Conservation (phyloP, 2,329 filamentous ascomycete species). For the Colletotrichum sp. region DNA sequence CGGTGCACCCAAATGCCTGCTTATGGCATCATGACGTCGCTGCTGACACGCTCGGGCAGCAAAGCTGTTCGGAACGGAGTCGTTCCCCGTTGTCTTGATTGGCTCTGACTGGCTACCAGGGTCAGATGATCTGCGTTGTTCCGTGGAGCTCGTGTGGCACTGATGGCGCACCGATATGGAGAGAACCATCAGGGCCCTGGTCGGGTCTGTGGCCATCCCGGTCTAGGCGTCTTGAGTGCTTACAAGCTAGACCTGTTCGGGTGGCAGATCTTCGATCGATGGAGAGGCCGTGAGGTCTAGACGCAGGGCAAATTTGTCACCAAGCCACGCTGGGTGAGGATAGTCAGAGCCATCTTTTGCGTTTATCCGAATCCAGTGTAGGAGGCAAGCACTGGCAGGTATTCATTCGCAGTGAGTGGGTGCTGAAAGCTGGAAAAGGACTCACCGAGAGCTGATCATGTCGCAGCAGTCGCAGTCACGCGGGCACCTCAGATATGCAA, state of each 20-base stretch:
- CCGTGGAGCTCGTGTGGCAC: constrained; percentile 9
- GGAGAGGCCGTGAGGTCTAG: constrained; percentile 4
- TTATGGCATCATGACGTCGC: constrained; percentile 17
- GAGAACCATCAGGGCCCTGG: constrained; percentile 6
- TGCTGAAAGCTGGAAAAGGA: background rate
- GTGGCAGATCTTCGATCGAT: constrained; percentile 21
- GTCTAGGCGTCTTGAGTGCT: constrained; percentile 24
- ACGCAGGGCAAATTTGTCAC: constrained; percentile 16
- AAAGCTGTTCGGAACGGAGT: background rate
- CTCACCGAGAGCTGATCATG: background rate
- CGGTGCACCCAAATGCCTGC: background rate
- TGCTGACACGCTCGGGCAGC: background rate
- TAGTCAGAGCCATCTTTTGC: constrained; percentile 4
- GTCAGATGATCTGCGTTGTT: constrained; percentile 16
- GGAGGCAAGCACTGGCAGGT: background rate
- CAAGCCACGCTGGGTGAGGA: background rate
- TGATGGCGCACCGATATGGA: constrained; percentile 12
- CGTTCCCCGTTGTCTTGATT: background rate
- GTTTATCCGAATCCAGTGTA: constrained; percentile 15
- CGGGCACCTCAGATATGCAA: background rate
- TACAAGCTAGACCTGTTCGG: constrained; percentile 4
- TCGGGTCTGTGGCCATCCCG: constrained; percentile 23
- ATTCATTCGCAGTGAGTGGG: background rate
- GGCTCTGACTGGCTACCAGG: background rate
- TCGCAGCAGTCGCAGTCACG: background rate